Percentiles rank a stretch among this genome's conserved stretches.
phyloP scores from a whole-genome alignment of 805 yeast species.

The Pichia eremophila region DNA sequence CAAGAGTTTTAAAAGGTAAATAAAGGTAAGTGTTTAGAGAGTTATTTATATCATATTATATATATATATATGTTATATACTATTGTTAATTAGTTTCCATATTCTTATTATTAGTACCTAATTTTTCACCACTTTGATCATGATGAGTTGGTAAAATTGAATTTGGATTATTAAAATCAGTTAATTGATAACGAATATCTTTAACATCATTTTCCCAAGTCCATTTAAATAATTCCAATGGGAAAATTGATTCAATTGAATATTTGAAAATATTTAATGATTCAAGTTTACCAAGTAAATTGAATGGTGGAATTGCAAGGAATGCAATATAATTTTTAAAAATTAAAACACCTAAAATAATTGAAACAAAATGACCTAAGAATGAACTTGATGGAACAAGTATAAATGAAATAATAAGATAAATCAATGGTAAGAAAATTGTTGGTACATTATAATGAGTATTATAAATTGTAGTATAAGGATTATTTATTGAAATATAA shows the following conservation, averaged over 20 bases:
- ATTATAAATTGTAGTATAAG: conserved; percentile 17
- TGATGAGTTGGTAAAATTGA: not conserved
- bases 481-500: conserved; percentile 16
- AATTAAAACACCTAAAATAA: conserved; percentile 56
- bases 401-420: conserved; percentile 40
- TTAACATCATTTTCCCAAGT: conserved; percentile 4
- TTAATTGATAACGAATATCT: not conserved
- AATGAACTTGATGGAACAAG: conserved; percentile 60
- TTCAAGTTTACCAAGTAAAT: conserved; percentile 59
- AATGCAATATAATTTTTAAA: conserved; percentile 46
- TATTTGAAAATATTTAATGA: conserved; percentile 1
- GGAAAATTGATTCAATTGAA: conserved; percentile 4
- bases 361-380: conserved; percentile 64
- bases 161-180: not conserved
- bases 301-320: conserved; percentile 57
- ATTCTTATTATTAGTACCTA: not conserved
- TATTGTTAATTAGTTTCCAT: too few relatives aligned
- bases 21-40: conserved; percentile 21
- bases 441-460: conserved; percentile 46
- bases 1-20: conserved; percentile 76
- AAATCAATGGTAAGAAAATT: conserved; percentile 43
- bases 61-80: too few relatives aligned
- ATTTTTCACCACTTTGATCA: not conserved
- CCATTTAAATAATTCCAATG: conserved; percentile 4
- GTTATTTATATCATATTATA: not conserved